Evolutionary conservation across 2,329 filamentous ascomycete species (phyloP).

Genomic region (Emergomyces pasteurianus): DNA sequence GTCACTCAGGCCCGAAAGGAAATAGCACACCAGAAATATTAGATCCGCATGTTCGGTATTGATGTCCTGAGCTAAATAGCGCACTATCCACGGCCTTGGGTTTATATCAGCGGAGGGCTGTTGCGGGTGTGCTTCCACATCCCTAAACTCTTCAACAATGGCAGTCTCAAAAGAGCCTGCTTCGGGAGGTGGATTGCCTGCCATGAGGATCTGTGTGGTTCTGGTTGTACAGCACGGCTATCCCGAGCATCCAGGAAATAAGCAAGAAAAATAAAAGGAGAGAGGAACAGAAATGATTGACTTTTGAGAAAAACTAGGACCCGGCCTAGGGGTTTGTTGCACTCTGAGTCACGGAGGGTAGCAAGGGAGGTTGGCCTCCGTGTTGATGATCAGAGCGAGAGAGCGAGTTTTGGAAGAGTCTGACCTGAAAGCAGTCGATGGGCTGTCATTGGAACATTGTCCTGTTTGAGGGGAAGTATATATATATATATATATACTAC

Average conservation of each 20-base stretch:
- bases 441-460: background rate
- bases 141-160: background rate
- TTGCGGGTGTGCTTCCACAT: background rate
- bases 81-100: background rate
- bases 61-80: constrained; percentile 10
- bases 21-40: constrained; percentile 27
- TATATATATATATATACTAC: background rate
- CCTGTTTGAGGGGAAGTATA: background rate
- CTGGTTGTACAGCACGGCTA: background rate
- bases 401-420: too few species aligned
- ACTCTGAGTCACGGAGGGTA: background rate
- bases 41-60: constrained; percentile 24
- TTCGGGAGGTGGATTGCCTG: background rate
- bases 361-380: too few species aligned
- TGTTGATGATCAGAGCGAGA: too few species aligned
- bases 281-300: too few species aligned
- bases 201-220: background rate
- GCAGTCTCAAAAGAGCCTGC: background rate
- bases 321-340: background rate
- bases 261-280: too few species aligned
- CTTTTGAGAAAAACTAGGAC: background rate
- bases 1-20: constrained; percentile 34
- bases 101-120: background rate
- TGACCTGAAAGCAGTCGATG: background rate
- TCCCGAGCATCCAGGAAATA: background rate